phyloP scores from a whole-genome alignment of 495 filamentous ascomycete species.

The Paragyromitra xinjiangensis region DNA sequence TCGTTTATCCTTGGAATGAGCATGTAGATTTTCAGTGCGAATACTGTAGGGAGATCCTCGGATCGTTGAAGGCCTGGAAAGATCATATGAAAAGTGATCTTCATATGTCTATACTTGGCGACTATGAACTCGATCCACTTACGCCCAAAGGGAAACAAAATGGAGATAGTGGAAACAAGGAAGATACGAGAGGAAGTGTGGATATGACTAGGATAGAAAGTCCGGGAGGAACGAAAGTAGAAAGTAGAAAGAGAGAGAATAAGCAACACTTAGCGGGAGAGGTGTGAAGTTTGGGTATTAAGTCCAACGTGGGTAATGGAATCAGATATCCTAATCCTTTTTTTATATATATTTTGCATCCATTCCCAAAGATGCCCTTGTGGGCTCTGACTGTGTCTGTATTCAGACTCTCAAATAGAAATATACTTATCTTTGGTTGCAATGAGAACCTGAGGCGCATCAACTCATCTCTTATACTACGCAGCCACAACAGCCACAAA shows the following conservation, averaged over 20 bases:
- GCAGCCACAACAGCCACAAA: neutral
- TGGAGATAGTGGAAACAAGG: neutral
- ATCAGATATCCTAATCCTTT: slow-evolving; percentile 8
- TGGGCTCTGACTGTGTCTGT: neutral
- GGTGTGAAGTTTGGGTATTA: neutral
- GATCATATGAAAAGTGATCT: slow-evolving; percentile 41
- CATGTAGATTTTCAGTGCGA: slow-evolving; percentile 48
- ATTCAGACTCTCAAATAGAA: neutral
- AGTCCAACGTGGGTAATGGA: slow-evolving; percentile 4
- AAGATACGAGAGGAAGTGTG: neutral
- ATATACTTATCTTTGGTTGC: slow-evolving; percentile 24
- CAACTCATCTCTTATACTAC: neutral
- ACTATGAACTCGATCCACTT: slow-evolving; percentile 33
- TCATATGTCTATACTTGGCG: slow-evolving; percentile 35
- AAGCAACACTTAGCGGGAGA: neutral
- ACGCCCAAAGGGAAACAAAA: neutral
- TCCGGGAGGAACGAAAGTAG: neutral
- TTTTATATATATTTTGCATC: slow-evolving; percentile 25
- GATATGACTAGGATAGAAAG: neutral
- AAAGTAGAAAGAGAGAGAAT: slow-evolving; percentile 11
- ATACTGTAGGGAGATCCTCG: slow-evolving; percentile 35
- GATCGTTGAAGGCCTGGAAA: slow-evolving; percentile 39
- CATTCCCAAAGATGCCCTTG: neutral
- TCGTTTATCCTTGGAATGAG: slow-evolving; percentile 39
- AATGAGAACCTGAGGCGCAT: neutral